These are phyloP conservation scores for Kwoniella europaea DNA, from an alignment of 768 basidiomycete genomes.

Conservation along the genomic window DNA sequence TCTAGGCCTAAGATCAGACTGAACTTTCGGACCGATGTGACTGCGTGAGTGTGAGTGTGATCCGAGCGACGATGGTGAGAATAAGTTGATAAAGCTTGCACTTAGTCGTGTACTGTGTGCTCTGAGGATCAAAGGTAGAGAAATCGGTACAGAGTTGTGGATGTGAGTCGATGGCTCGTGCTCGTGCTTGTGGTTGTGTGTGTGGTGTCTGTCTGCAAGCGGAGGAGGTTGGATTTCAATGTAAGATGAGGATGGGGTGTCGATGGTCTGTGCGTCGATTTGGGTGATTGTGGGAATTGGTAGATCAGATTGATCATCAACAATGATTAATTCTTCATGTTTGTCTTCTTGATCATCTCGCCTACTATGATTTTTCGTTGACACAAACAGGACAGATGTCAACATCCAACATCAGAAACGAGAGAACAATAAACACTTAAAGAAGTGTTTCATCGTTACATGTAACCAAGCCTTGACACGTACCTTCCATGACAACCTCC, in stretches of 20 bases:
- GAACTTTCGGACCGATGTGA: not conserved
- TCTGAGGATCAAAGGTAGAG: conserved; percentile 3
- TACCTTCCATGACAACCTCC: not conserved
- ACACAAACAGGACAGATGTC: not conserved
- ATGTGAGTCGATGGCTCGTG: not conserved
- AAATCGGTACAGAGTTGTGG: conserved; percentile 2
- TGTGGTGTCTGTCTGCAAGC: not conserved
- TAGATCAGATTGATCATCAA: not conserved
- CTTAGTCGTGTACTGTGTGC: conserved; percentile 6
- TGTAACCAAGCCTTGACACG: not conserved
- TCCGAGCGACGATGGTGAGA: conserved; percentile 14
- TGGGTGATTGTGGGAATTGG: conserved; percentile 7
- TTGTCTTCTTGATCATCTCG: not conserved
- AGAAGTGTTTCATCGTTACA: not conserved
- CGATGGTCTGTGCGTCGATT: not conserved
- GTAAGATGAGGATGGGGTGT: conserved; percentile 11
- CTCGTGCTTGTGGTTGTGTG: not conserved
- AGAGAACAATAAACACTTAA: not conserved
- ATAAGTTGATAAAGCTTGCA: conserved; percentile 25
- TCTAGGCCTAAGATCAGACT: conserved; percentile 2
- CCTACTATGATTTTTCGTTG: not conserved
- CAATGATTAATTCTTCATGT: not conserved
- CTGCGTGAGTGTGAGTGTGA: not conserved
- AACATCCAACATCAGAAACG: not conserved
- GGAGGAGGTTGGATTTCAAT: conserved; percentile 20